A percentile compares a stretch with the other conserved stretches of the same genome.
These are phyloP conservation scores for Sporobolomyces roseus DNA, from an alignment of 768 basidiomycete genomes.

Conservation along the genomic window DNA sequence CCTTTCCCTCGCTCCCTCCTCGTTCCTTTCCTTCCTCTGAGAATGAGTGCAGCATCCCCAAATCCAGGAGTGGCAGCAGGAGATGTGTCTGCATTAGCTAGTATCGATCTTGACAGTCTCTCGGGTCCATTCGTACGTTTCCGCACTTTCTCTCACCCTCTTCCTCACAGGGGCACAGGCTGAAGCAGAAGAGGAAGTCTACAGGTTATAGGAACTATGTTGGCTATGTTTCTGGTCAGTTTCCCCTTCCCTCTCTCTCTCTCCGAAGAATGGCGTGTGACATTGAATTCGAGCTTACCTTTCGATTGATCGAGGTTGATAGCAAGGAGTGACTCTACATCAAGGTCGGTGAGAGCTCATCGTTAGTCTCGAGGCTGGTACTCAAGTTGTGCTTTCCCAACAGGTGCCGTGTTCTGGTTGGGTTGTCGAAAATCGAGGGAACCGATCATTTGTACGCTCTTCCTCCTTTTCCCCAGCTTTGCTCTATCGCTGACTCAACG, in stretches of 20 bases:
- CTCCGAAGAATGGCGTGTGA: too few species aligned
- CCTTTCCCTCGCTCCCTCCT: too few species aligned
- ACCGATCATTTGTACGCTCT: conserved; percentile 11
- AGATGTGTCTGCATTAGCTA: background rate
- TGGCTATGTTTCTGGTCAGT: conserved; percentile 21
- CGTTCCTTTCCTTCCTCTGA: too few species aligned
- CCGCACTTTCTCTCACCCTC: background rate
- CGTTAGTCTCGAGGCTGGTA: background rate
- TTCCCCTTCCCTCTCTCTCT: background rate
- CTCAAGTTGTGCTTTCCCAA: background rate
- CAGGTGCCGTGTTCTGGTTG: conserved; percentile 13
- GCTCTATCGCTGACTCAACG: too few species aligned
- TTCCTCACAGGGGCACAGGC: background rate
- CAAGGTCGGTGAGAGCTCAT: too few species aligned
- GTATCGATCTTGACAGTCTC: background rate
- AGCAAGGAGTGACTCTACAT: conserved; percentile 29
- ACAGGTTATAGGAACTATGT: conserved; percentile 24
- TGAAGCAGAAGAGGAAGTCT: too few species aligned
- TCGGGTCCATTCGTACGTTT: conserved; percentile 10
- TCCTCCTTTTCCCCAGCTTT: background rate
- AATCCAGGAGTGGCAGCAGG: background rate
- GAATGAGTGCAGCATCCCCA: background rate
- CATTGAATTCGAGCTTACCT: too few species aligned
- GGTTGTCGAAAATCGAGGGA: conserved; percentile 1
- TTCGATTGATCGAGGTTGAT: too few species aligned